These are phyloP conservation scores for Trichoderma guizhouense DNA, from an alignment of 2,329 filamentous ascomycete species.

Conservation along the genomic window DNA sequence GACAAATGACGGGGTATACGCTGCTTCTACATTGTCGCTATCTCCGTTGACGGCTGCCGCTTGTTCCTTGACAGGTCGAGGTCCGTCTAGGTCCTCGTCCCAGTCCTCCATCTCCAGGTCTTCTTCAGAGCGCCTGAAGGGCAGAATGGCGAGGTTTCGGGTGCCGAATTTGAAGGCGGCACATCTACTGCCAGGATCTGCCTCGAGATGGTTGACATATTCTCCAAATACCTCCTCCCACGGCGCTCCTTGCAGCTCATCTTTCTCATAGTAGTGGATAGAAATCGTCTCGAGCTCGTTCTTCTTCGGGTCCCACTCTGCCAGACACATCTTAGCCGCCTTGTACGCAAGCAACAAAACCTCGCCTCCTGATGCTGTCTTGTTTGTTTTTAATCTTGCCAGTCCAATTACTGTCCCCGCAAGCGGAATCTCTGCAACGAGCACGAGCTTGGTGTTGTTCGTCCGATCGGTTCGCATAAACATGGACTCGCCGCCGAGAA, in stretches of 20 bases:
- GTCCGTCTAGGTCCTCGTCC: constrained; percentile 76
- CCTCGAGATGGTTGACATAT: constrained; percentile 76
- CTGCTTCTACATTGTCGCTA: constrained; percentile 50
- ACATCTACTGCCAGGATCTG: constrained; percentile 89
- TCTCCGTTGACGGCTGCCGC: constrained; percentile 35
- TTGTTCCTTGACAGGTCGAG: constrained; percentile 51
- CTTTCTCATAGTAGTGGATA: constrained; percentile 97
- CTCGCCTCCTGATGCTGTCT: constrained; percentile 76
- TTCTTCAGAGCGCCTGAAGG: constrained; percentile 81
- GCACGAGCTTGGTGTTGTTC: constrained; percentile 71
- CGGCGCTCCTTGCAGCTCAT: constrained; percentile 77
- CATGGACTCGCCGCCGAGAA: constrained; percentile 61
- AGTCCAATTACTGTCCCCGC: constrained; percentile 82
- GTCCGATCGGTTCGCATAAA: constrained; percentile 60
- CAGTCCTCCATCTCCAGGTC: constrained; percentile 91
- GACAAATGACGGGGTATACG: constrained; percentile 90
- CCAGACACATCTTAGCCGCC: constrained; percentile 87
- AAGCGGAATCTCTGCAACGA: constrained; percentile 79
- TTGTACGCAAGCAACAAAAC: constrained; percentile 79
- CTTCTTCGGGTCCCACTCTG: constrained; percentile 87
- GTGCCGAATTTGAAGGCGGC: constrained; percentile 90
- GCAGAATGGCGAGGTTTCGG: constrained; percentile 86
- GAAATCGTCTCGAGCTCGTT: constrained; percentile 82
- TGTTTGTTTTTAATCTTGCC: constrained; percentile 68
- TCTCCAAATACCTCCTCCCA: constrained; percentile 75